phyloP scores from a whole-genome alignment of 768 basidiomycete species.

The Panus rudis region DNA sequence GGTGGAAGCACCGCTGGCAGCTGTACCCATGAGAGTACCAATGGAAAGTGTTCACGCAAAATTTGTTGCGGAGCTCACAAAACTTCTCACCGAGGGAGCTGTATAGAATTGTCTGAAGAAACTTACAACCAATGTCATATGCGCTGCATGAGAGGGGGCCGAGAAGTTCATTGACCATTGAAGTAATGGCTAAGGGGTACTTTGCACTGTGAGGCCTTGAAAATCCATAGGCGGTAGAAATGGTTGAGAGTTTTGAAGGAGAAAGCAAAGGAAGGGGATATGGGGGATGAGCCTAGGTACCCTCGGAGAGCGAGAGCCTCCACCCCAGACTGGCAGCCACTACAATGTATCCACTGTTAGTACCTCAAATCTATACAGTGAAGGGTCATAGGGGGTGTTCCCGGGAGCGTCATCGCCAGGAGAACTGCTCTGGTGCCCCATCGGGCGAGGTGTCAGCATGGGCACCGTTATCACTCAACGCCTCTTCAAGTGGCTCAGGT shows the following conservation, averaged over 20 bases:
- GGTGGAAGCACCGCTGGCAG: constrained; percentile 29
- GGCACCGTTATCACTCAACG: no score
- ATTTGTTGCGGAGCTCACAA: background rate
- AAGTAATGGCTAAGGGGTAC: constrained; percentile 6
- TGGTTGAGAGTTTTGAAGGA: constrained; percentile 14
- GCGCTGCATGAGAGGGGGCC: background rate
- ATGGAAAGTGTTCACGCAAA: constrained; percentile 26
- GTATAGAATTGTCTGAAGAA: constrained; percentile 7
- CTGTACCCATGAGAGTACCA: constrained; percentile 27
- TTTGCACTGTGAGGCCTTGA: constrained; percentile 8
- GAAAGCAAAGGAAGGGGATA: constrained; percentile 6
- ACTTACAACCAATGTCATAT: constrained; percentile 13
- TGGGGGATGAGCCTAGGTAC: no score
- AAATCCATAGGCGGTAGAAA: constrained; percentile 2
- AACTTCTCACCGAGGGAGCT: constrained; percentile 11
- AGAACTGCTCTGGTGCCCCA: no score
- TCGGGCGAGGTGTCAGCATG: no score
- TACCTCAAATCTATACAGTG: no score
- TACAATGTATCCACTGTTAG: no score
- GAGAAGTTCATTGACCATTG: constrained; percentile 1
- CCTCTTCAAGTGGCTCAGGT: no score
- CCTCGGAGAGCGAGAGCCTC: no score
- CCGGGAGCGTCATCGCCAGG: no score
- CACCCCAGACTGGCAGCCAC: no score
- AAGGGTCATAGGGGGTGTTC: no score